phyloP scores from a whole-genome alignment of 192 early-diverging fungal species.

The Backusella tarrabulga region DNA sequence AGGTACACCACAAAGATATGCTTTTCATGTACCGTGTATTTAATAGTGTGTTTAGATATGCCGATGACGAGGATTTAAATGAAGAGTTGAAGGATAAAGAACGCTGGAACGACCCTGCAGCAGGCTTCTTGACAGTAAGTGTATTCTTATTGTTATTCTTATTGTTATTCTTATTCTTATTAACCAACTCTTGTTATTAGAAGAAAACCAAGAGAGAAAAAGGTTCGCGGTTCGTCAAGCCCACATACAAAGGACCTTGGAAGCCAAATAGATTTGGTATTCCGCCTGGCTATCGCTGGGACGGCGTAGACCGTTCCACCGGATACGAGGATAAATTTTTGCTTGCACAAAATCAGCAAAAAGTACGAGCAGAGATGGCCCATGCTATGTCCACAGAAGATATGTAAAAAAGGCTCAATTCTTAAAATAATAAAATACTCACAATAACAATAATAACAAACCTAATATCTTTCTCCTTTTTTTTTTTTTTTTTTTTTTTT shows the following conservation, averaged over 20 bases:
- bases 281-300: conserved; percentile 66
- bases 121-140: conserved; percentile 50
- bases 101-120: conserved; percentile 67
- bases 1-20: conserved; percentile 32
- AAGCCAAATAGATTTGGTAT: conserved; percentile 67
- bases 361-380: conserved; percentile 41
- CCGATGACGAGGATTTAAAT: conserved; percentile 61
- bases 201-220: conserved; percentile 40
- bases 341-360: conserved; percentile 31
- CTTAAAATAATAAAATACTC: not conserved
- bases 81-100: conserved; percentile 57
- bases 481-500: no score
- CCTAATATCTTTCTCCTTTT: not conserved
- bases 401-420: conserved; percentile 42
- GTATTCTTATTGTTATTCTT: not conserved
- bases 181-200: conserved; percentile 12
- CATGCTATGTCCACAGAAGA: conserved; percentile 63
- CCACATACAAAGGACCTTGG: conserved; percentile 60
- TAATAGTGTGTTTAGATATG: conserved; percentile 41
- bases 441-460: not conserved
- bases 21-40: not conserved
- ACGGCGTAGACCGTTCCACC: conserved; percentile 66
- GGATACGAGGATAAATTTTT: conserved; percentile 58
- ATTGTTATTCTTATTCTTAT: not conserved
- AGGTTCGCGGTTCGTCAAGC: conserved; percentile 33